Base-by-base conservation (phyloP, 1,284 basidiomycete genomes). In the Leccinum ambiguum region DNA sequence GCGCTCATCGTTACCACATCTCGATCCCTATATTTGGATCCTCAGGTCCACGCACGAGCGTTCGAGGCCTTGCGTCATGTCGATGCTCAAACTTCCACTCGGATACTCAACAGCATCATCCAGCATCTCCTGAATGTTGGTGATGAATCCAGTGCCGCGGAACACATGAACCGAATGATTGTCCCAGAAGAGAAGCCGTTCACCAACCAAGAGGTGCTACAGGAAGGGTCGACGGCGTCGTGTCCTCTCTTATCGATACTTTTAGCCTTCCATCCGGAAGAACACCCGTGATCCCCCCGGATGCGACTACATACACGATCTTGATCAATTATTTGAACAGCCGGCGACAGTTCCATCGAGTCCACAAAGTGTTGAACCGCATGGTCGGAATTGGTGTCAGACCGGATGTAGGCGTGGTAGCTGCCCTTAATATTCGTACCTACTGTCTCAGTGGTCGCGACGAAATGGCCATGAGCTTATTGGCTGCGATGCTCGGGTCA, bases 101-200 rank as follows among this genome's bases (percentile, higher is more conserved):
- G 75, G 50, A 79, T 87, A 23, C 72, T 92, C 72, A 92, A 92
- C 79, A 82, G 81, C 66, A 76, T 92, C 13, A 79, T 91, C 53
- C 84, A 84, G 67, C 79, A 87, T 59, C 79, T 82, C 59, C 74
- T 92, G 62, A 85, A 88, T 71, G 74, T 78, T n/a, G 74, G 79
- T 71, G 86, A 92, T 76, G 65, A 85, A 62, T 58, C 72, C 53
- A 79, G 79, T 23, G 81, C 82, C 9, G 68, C 80, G 21, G 78
- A 78, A 60, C 74, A 88, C 41, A 74, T 90, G 26, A 78, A 80
- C 23, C 72, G 82, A 57, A 88, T 88, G 79, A 86, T 88, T 75
- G 74, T 82, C 62, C 56, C 69, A 57, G 60, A 39, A 65, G 58
- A 61, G 61, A 67, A 62, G 39, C 72, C 43, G 62, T 64, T 62